Evolutionary conservation across 805 yeast genomes (phyloP).

Genomic region (Lachancea quebecensis): DNA sequence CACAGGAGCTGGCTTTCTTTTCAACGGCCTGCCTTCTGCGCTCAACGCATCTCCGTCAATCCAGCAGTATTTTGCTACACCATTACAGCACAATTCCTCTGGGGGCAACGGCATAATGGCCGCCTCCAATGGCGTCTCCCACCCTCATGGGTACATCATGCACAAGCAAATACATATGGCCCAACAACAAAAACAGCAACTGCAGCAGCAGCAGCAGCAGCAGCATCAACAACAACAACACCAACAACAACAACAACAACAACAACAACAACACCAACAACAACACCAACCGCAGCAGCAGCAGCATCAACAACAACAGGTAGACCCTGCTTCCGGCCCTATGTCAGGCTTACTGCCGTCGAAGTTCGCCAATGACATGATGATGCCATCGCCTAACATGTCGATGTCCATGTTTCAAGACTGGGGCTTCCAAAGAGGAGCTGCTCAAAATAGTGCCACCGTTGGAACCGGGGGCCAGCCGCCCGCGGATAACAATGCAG

Average conservation of each 20-base stretch:
- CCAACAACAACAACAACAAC: conserved; percentile 19
- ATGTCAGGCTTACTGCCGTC: conserved; percentile 27
- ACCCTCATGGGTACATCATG: conserved; percentile 15
- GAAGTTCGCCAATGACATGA: conserved; percentile 30
- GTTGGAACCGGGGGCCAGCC: background rate
- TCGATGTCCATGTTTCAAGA: conserved; percentile 30
- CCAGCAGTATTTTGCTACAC: conserved; percentile 32
- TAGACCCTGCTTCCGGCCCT: conserved; percentile 15
- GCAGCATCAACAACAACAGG: conserved; percentile 1
- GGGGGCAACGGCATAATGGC: background rate
- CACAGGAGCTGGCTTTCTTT: conserved; percentile 2
- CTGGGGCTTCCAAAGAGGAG: conserved; percentile 18
- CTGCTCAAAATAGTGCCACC: background rate
- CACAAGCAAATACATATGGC: conserved; percentile 21
- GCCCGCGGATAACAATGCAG: background rate
- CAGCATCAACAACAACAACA: conserved; percentile 12
- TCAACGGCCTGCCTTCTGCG: conserved; percentile 24
- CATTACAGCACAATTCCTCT: conserved; percentile 22
- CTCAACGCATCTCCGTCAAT: conserved; percentile 27
- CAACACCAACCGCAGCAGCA: conserved; percentile 14
- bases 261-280: conserved; percentile 13
- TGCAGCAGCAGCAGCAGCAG: conserved; percentile 13
- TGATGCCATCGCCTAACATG: conserved; percentile 28
- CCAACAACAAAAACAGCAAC: conserved; percentile 3
- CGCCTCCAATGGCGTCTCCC: conserved; percentile 17